These are phyloP conservation scores for Cystobasidium tubakii DNA, from an alignment of 768 basidiomycete species.

Conservation along the genomic window DNA sequence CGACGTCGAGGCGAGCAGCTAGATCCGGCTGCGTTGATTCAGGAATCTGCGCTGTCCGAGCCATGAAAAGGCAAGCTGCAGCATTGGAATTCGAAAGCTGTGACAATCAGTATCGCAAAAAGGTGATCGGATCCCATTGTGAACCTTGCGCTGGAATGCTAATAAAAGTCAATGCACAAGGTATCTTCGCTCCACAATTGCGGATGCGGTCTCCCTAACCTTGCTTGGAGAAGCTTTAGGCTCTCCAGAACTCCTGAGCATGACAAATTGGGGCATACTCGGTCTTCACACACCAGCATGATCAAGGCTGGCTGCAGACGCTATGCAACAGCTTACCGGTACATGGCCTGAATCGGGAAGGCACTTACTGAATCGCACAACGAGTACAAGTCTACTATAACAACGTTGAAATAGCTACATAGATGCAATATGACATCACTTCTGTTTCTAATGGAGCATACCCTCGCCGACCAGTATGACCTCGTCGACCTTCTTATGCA, in stretches of 20 bases:
- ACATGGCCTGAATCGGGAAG: too few relatives aligned
- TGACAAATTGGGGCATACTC: too few relatives aligned
- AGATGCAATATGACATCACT: too few relatives aligned
- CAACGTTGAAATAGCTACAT: too few relatives aligned
- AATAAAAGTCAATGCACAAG: not conserved
- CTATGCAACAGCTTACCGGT: too few relatives aligned
- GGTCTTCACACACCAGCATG: too few relatives aligned
- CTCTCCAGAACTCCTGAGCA: too few relatives aligned
- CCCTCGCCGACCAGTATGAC: conserved; percentile 32
- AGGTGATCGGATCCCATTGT: not conserved
- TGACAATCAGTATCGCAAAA: not conserved
- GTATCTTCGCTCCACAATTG: not conserved
- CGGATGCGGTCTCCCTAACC: not conserved
- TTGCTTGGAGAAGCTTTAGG: not conserved
- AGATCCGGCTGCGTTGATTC: not conserved
- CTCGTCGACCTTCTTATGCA: conserved; percentile 21
- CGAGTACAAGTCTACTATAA: too few relatives aligned
- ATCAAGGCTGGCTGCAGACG: too few relatives aligned
- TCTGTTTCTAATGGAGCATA: not conserved
- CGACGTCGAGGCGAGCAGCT: not conserved
- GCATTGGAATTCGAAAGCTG: too few relatives aligned
- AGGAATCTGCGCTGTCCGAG: not conserved
- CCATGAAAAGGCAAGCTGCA: not conserved
- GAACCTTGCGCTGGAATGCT: not conserved
- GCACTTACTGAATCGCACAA: too few relatives aligned